These are phyloP conservation scores for Sanghuangporus sanghuang DNA, from an alignment of 1,284 basidiomycete species.

Conservation along the genomic window DNA sequence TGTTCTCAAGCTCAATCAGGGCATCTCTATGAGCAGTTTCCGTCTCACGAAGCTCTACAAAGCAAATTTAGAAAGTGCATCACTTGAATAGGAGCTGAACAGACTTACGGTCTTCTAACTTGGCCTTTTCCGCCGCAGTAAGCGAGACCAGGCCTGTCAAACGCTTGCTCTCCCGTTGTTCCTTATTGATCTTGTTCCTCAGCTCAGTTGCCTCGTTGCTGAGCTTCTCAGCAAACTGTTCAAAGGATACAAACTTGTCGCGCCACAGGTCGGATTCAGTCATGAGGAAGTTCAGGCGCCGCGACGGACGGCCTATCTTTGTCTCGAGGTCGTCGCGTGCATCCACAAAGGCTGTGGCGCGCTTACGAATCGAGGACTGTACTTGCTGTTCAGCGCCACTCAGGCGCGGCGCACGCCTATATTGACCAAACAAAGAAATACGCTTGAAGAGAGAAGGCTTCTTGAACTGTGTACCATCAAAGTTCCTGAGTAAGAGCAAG, in stretches of 20 bases:
- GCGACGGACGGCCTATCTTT: constrained; percentile 79
- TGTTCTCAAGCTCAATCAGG: constrained; percentile 58
- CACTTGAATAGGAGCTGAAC: constrained; percentile 4
- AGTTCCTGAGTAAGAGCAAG: constrained; percentile 21
- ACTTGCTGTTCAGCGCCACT: constrained; percentile 77
- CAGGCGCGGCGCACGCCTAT: constrained; percentile 69
- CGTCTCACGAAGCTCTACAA: constrained; percentile 60
- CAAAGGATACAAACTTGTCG: constrained; percentile 88
- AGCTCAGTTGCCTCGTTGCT: constrained; percentile 80
- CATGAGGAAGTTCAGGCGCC: constrained; percentile 86
- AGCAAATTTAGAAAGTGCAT: constrained; percentile 8
- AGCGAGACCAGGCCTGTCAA: constrained; percentile 72
- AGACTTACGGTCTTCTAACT: constrained; percentile 64
- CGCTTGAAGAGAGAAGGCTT: constrained; percentile 87
- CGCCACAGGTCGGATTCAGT: constrained; percentile 86
- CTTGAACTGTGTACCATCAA: constrained; percentile 55
- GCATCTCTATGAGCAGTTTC: constrained; percentile 72
- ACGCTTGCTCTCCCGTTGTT: constrained; percentile 80
- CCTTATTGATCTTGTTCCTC: constrained; percentile 79
- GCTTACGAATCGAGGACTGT: constrained; percentile 82
- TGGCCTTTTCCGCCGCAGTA: constrained; percentile 71
- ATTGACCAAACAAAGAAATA: constrained; percentile 68
- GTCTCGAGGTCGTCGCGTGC: constrained; percentile 88
- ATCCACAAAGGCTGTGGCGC: constrained; percentile 88
- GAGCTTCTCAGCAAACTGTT: constrained; percentile 87